phyloP scores from a whole-genome alignment of 1,284 basidiomycete genomes.

The Ganoderma multipileum region DNA sequence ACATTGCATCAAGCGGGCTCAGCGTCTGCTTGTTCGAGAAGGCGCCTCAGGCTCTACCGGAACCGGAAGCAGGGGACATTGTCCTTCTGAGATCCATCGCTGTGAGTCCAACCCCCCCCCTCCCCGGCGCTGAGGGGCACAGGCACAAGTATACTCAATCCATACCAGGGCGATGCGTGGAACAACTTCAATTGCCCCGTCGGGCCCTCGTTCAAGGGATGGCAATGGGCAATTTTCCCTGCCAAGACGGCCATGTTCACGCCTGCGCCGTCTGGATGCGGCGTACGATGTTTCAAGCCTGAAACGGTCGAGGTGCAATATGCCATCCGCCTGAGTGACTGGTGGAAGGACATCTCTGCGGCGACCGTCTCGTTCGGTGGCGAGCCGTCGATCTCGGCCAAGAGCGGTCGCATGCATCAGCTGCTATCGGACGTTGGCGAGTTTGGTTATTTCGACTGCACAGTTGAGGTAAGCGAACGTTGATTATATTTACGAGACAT shows the following conservation, averaged over 20 bases:
- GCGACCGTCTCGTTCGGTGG: constrained; percentile 10
- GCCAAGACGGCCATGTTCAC: constrained; percentile 28
- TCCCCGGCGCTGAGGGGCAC: no score
- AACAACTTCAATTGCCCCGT: constrained; percentile 42
- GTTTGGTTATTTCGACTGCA: constrained; percentile 69
- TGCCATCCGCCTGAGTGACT: constrained; percentile 50
- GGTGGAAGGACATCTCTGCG: constrained; percentile 46
- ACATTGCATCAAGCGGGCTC: constrained; percentile 40
- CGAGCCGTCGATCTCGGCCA: not conserved
- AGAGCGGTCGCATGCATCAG: constrained; percentile 44
- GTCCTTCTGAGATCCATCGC: constrained; percentile 45
- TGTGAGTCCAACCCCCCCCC: constrained; percentile 18
- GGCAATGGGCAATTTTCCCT: constrained; percentile 41
- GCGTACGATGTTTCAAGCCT: constrained; percentile 25
- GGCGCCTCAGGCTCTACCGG: constrained; percentile 56
- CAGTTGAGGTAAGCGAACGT: constrained; percentile 59
- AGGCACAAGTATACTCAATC: no score
- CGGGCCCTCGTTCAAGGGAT: constrained; percentile 36
- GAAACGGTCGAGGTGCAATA: constrained; percentile 43
- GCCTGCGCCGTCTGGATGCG: constrained; percentile 10
- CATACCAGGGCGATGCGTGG: constrained; percentile 39
- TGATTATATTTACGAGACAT: not conserved
- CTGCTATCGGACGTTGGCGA: constrained; percentile 51
- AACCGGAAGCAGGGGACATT: constrained; percentile 50
- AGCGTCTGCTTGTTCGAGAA: constrained; percentile 60